Percentiles rank a stretch among this genome's conserved stretches.
Evolutionary conservation across 257 asterid species (phyloP).

Genomic region (Nicotiana tomentosiformis): DNA sequence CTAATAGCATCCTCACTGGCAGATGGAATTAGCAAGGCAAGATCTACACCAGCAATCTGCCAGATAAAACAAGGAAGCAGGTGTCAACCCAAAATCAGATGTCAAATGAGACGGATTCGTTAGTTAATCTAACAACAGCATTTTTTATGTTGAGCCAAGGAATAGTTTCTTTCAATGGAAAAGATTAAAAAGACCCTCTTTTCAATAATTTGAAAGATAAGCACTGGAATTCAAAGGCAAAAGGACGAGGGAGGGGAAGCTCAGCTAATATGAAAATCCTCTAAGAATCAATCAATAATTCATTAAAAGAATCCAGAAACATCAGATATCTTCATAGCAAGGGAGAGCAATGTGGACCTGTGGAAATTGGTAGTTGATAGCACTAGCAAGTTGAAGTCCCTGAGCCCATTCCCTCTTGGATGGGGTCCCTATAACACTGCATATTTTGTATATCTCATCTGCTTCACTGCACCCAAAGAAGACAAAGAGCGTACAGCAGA

Average conservation of each 20-base stretch:
- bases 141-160: no score
- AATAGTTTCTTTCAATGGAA: neutral
- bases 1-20: slow-evolving; percentile 53
- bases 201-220: neutral
- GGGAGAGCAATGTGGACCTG: slow-evolving; percentile 35
- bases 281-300: neutral
- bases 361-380: slow-evolving; percentile 75
- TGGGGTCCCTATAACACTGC: slow-evolving; percentile 85
- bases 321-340: neutral
- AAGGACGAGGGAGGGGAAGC: neutral
- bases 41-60: slow-evolving; percentile 38
- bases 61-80: neutral
- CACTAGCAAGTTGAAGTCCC: slow-evolving; percentile 81
- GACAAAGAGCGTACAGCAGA: neutral
- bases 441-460: slow-evolving; percentile 85
- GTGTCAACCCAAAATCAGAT: neutral
- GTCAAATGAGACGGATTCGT: no score
- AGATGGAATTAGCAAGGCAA: slow-evolving; percentile 53
- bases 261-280: neutral
- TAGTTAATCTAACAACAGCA: no score
- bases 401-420: slow-evolving; percentile 59
- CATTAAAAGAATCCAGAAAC: neutral
- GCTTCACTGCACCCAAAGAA: slow-evolving; percentile 59
- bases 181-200: neutral
- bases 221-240: neutral